phyloP scores from a whole-genome alignment of 148 eudicot species.

The Rhododendron ovatum region DNA sequence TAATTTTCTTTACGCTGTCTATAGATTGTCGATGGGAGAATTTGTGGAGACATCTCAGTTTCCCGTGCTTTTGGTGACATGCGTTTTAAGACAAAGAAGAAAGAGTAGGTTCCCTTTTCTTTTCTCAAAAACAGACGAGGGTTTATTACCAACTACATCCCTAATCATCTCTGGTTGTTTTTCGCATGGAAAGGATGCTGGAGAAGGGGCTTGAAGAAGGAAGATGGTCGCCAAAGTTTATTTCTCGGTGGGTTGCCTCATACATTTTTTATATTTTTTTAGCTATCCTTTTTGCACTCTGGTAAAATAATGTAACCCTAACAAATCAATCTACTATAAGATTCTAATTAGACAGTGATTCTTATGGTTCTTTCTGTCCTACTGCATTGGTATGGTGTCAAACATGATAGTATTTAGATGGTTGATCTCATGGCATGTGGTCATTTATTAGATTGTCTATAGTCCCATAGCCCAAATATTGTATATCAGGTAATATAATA shows the following conservation, averaged over 20 bases:
- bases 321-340: neutral
- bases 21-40: slow-evolving; percentile 88
- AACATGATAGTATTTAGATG: neutral
- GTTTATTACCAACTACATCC: neutral
- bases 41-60: slow-evolving; percentile 94
- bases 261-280: neutral
- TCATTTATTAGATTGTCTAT: neutral
- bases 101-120: slow-evolving; percentile 50
- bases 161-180: slow-evolving; percentile 9
- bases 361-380: neutral
- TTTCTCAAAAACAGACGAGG: neutral
- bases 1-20: slow-evolving; percentile 3
- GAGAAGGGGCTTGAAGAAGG: slow-evolving; percentile 75
- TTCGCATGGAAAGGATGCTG: slow-evolving; percentile 61
- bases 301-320: neutral
- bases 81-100: slow-evolving; percentile 91
- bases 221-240: slow-evolving; percentile 75
- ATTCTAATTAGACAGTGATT: neutral
- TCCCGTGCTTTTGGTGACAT: slow-evolving; percentile 98
- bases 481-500: neutral
- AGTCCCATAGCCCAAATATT: neutral
- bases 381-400: neutral
- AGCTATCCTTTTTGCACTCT: neutral
- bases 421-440: neutral
- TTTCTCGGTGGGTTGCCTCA: slow-evolving; percentile 56